phyloP scores from a whole-genome alignment of 768 basidiomycete species.

The Strobilomyces echinocephalus region DNA sequence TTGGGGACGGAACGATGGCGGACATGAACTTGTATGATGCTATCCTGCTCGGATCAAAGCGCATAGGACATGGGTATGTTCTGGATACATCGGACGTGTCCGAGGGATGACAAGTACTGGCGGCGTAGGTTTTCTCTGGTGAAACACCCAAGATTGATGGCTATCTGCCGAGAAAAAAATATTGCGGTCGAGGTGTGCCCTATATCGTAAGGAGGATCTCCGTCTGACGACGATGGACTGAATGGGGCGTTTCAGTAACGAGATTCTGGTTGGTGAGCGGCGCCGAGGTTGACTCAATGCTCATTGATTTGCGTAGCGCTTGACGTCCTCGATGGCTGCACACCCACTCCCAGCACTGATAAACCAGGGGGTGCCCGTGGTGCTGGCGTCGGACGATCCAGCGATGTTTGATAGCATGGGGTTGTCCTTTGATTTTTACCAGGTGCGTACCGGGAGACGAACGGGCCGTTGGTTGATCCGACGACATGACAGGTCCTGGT shows the following conservation, averaged over 20 bases:
- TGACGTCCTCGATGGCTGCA: slow-evolving; percentile 76
- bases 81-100: neutral
- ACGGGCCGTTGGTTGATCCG: too few species aligned
- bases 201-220: slow-evolving; percentile 45
- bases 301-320: slow-evolving; percentile 41
- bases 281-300: neutral
- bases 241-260: slow-evolving; percentile 30
- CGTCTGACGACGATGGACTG: neutral
- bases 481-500: slow-evolving; percentile 48
- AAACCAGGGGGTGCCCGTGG: slow-evolving; percentile 69
- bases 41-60: slow-evolving; percentile 69
- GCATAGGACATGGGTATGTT: slow-evolving; percentile 74
- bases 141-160: slow-evolving; percentile 71
- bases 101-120: neutral
- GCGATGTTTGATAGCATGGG: slow-evolving; percentile 75
- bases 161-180: slow-evolving; percentile 55
- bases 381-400: slow-evolving; percentile 72
- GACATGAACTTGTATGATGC: slow-evolving; percentile 78
- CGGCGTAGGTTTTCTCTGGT: slow-evolving; percentile 59
- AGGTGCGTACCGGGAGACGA: slow-evolving; percentile 36
- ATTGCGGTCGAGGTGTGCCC: slow-evolving; percentile 76
- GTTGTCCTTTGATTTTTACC: slow-evolving; percentile 73
- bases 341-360: slow-evolving; percentile 70
- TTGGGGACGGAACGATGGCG: slow-evolving; percentile 66
- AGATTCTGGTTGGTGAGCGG: neutral